Percentiles rank a stretch among this genome's conserved stretches.
Evolutionary conservation across 2,329 filamentous ascomycete species (phyloP).

Genomic region (Berkeleyomyces basicola): DNA sequence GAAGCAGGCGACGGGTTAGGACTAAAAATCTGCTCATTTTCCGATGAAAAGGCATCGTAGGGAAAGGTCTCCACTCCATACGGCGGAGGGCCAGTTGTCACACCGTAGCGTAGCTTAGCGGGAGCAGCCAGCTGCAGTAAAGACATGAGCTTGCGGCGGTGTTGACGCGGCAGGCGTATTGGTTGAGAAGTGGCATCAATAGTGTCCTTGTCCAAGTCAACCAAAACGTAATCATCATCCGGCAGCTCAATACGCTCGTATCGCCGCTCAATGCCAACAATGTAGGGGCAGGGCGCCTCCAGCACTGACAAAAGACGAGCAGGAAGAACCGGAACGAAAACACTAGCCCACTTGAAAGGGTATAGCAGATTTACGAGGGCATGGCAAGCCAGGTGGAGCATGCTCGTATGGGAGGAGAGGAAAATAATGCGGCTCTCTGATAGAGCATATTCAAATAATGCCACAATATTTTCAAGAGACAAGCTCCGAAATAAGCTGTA

Average conservation of each 20-base stretch:
- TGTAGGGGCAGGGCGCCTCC: conserved; percentile 91
- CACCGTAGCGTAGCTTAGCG: conserved; percentile 72
- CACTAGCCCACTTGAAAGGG: conserved; percentile 80
- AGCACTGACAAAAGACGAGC: conserved; percentile 76
- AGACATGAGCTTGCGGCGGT: conserved; percentile 75
- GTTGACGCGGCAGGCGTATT: conserved; percentile 67
- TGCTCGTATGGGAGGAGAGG: conserved; percentile 84
- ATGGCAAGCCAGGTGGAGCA: conserved; percentile 85
- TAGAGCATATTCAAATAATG: conserved; percentile 83
- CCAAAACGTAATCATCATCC: conserved; percentile 87
- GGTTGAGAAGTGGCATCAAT: conserved; percentile 73
- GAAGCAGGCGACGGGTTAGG: conserved; percentile 52
- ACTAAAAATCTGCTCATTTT: conserved; percentile 67
- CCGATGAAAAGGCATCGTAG: conserved; percentile 74
- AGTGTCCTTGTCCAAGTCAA: conserved; percentile 80
- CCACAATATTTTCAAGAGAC: conserved; percentile 81
- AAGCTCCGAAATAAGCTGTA: conserved; percentile 84
- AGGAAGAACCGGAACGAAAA: conserved; percentile 84
- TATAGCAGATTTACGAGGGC: conserved; percentile 77
- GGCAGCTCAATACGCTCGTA: conserved; percentile 78
- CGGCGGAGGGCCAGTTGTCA: conserved; percentile 72
- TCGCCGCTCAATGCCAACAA: conserved; percentile 84
- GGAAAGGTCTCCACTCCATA: conserved; percentile 91
- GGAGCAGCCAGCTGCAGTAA: conserved; percentile 80
- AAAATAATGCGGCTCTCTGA: conserved; percentile 92